Conservation (phyloP, 768 basidiomycete species). For the Coprinopsis cinerea region DNA sequence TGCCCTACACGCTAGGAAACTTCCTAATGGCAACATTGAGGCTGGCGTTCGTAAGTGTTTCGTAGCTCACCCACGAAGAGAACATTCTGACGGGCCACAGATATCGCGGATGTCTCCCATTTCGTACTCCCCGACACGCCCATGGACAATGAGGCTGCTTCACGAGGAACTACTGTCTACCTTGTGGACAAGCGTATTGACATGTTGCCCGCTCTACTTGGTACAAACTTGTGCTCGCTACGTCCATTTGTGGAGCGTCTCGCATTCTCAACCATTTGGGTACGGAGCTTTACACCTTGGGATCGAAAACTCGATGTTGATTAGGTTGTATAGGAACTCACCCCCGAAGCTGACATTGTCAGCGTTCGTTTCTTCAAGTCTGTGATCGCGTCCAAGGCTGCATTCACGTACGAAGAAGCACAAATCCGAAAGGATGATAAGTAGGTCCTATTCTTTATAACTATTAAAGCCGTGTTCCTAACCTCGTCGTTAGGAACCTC, state of each 20-base stretch:
- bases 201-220: constrained; percentile 91
- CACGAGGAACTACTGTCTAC: constrained; percentile 94
- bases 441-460: constrained; percentile 37
- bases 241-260: constrained; percentile 89
- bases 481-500: constrained; percentile 42
- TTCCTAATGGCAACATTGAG: constrained; percentile 93
- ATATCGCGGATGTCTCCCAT: constrained; percentile 97
- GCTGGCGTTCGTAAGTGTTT: constrained; percentile 91
- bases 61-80: not conserved
- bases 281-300: constrained; percentile 22
- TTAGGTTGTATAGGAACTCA: constrained; percentile 64
- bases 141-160: constrained; percentile 96
- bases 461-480: not conserved
- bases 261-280: constrained; percentile 96
- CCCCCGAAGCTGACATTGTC: constrained; percentile 82
- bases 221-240: constrained; percentile 93
- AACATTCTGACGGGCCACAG: constrained; percentile 31
- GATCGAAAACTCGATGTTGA: not conserved
- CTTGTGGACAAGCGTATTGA: constrained; percentile 98
- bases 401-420: constrained; percentile 96
- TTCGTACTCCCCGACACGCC: constrained; percentile 91
- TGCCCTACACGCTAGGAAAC: constrained; percentile 80
- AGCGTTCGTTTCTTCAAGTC: constrained; percentile 91
- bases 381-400: constrained; percentile 92
- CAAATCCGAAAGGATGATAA: constrained; percentile 90